Base-by-base conservation (phyloP, 345 rosid species). In the Dipteronia sinensis region DNA sequence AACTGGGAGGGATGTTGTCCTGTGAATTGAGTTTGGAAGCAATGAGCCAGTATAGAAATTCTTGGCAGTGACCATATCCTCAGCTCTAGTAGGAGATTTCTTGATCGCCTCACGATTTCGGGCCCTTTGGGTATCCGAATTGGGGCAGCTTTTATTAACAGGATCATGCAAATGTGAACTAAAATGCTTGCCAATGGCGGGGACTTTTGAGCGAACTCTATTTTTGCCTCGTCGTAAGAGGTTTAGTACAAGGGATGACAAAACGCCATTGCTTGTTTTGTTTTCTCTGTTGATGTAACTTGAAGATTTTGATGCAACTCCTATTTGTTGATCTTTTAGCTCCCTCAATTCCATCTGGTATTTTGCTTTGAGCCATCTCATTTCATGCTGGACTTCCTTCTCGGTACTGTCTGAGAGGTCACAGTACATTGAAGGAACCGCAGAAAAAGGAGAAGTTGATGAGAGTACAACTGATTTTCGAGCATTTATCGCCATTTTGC, bases 361-460 rank as follows among this genome's bases (percentile, higher is more conserved):
- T 80, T 88, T 89, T 23, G 93, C 94, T 79, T 86, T 89, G 13
- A 85, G 87, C 98, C 97, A 89, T 83, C 95, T 86, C 13, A 86
- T 44, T 79, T 88, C 88, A 65, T 80, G 94, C 82, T 85, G 90
- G 65, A 83, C 69, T 71, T 84, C 88, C 53, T 64, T 83, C 79
- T 90, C 89, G 0, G 80, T 70, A 72, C 79, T 79, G 51, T 84
- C 87, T 0, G 82, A 44, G n/a, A 69, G 70, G 71, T 87, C 89
- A 59, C 38, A 69, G 58, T 65, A 66, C 68, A 79, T 40, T 4
- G 87, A 67, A 65, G 82, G 77, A 53, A 23, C 65, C 3, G 70
- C 72, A 11, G 89, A 80, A 59, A 76, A 82, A 3, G 93, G 78
- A 7, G 89, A 88, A 38, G 72, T 79, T 2, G 80, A 47, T 9